Evolutionary conservation across 2,329 filamentous ascomycete species (phyloP).

Genomic region (Neofusicoccum laricinum): DNA sequence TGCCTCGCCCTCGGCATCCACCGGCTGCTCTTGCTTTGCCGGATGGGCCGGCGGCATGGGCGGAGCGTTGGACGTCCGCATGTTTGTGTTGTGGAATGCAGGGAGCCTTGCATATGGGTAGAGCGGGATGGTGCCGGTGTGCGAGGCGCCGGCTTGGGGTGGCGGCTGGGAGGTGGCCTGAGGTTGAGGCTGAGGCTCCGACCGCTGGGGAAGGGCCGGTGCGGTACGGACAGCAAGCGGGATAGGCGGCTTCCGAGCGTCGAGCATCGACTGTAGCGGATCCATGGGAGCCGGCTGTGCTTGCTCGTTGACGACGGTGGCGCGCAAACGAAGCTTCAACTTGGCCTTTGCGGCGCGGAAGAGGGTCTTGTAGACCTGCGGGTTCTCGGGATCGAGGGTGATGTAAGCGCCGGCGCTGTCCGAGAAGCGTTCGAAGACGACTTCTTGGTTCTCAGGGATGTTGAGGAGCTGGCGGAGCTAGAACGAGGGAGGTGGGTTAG

Average conservation of each 20-base stretch:
- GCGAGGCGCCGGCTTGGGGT: neutral
- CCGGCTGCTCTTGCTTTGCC: neutral
- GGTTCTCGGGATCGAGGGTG: constrained; percentile 71
- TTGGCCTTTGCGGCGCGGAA: constrained; percentile 97
- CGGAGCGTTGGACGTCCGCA: neutral
- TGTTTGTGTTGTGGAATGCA: constrained; percentile 19
- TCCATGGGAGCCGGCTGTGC: neutral
- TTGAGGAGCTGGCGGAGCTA: constrained; percentile 69
- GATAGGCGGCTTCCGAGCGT: neutral
- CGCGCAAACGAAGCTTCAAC: constrained; percentile 88
- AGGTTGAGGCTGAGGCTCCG: constrained; percentile 2
- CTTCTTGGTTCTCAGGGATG: constrained; percentile 60
- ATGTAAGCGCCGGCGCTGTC: constrained; percentile 85
- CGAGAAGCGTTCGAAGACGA: constrained; percentile 87
- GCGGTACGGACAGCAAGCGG: constrained; percentile 5
- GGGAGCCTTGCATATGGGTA: constrained; percentile 16
- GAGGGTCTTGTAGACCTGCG: constrained; percentile 90
- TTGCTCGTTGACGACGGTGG: constrained; percentile 49
- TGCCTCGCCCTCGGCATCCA: constrained; percentile 32
- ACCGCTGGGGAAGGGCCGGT: neutral
- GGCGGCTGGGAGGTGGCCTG: constrained; percentile 1
- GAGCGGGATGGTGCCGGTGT: constrained; percentile 14
- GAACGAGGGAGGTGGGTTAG: neutral
- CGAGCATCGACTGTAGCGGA: neutral
- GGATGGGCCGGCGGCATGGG: neutral